Evolutionary conservation across 257 asterid species (phyloP).

Genomic region (Capsicum rhomboideum): DNA sequence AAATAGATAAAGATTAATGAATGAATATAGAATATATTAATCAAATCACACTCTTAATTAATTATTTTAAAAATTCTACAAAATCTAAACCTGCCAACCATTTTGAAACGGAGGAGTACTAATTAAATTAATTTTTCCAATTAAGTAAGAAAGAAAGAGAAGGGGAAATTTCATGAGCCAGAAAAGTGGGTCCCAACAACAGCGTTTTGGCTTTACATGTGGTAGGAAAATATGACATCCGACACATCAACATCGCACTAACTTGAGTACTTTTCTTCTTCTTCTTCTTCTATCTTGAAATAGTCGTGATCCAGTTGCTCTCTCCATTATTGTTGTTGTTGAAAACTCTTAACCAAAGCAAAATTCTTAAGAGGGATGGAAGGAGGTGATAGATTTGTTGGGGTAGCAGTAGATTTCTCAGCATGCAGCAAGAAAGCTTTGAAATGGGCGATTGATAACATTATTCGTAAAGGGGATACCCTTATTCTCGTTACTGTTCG

Average conservation of each 20-base stretch:
- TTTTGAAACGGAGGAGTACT: too few species aligned
- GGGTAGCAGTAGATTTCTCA: constrained; percentile 87
- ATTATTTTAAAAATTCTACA: too few species aligned
- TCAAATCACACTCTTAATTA: too few species aligned
- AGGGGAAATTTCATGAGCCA: not conserved
- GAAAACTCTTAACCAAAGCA: not conserved
- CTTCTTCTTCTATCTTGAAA: not conserved
- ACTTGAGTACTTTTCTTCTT: not conserved
- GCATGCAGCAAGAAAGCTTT: constrained; percentile 73
- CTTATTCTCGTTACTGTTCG: constrained; percentile 55
- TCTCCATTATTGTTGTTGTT: not conserved
- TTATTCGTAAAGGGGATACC: constrained; percentile 61
- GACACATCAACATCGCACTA: not conserved
- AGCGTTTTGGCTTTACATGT: not conserved
- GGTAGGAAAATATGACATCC: not conserved
- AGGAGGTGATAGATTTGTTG: constrained; percentile 42
- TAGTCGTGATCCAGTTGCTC: not conserved
- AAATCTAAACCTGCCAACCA: too few species aligned
- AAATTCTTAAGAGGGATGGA: constrained; percentile 25
- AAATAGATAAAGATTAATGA: too few species aligned
- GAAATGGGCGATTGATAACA: constrained; percentile 61
- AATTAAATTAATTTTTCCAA: not conserved
- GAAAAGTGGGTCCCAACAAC: not conserved
- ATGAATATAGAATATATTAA: too few species aligned
- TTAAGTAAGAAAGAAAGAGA: not conserved